phyloP scores from a whole-genome alignment of 2,329 filamentous ascomycete genomes.

The Pestalotiopsis sp. region DNA sequence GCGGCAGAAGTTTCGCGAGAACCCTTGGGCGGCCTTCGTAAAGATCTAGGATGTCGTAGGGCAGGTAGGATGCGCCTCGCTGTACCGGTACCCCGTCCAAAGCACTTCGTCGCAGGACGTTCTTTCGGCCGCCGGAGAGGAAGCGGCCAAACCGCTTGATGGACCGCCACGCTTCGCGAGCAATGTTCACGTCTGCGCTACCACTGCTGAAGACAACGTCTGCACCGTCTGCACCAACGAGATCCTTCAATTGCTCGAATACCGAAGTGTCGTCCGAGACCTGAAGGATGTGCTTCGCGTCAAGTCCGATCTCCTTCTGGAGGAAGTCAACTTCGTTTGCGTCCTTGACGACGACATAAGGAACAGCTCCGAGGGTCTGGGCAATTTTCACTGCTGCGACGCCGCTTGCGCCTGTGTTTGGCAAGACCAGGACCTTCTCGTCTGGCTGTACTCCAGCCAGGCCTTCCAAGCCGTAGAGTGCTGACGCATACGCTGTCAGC shows the following conservation, averaged over 20 bases:
- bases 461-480: conserved; percentile 26
- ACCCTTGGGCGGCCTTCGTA: conserved; percentile 19
- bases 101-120: conserved; percentile 20
- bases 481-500: conserved; percentile 18
- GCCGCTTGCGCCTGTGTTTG: conserved; percentile 21
- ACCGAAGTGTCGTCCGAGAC: neutral
- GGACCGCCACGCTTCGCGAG: conserved; percentile 23
- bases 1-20: conserved; percentile 18
- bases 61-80: conserved; percentile 28
- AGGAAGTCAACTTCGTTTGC: conserved; percentile 18
- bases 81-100: conserved; percentile 24
- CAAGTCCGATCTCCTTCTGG: conserved; percentile 15
- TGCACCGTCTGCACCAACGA: conserved; percentile 12
- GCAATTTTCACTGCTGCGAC: conserved; percentile 18
- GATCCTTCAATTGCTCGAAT: too few species aligned
- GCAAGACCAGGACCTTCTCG: conserved; percentile 26
- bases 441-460: conserved; percentile 19
- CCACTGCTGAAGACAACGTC: conserved; percentile 24
- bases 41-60: conserved; percentile 24
- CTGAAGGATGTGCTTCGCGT: conserved; percentile 14
- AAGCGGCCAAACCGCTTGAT: conserved; percentile 24
- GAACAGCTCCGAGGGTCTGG: conserved; percentile 17
- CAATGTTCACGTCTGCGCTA: neutral
- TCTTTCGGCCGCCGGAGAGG: conserved; percentile 24
- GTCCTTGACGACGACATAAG: conserved; percentile 19